These are phyloP conservation scores for Eruca vesicaria DNA, from an alignment of 441 rosid genomes.

Conservation along the genomic window DNA sequence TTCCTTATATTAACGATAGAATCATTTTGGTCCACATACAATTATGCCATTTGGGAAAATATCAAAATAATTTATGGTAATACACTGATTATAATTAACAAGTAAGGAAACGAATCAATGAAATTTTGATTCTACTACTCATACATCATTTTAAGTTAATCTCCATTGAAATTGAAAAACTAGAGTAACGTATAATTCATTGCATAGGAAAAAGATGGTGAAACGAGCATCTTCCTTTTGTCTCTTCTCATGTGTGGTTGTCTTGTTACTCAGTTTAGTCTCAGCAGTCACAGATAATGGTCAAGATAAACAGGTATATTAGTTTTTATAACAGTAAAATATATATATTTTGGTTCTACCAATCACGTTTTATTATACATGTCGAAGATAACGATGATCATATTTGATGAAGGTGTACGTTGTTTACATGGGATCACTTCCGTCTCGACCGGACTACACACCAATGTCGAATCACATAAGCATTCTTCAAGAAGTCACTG, in stretches of 20 bases:
- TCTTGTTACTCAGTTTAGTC: neutral
- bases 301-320: constrained; percentile 12
- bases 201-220: constrained; percentile 1
- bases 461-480: constrained; percentile 41
- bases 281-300: constrained; percentile 8
- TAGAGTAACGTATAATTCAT: neutral
- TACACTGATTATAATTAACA: neutral
- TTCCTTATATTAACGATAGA: no score
- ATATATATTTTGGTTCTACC: neutral
- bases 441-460: constrained; percentile 31
- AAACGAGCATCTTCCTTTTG: neutral
- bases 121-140: neutral
- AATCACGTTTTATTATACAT: neutral
- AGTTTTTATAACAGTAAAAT: neutral
- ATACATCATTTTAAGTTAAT: neutral
- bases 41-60: no score
- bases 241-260: neutral
- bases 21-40: neutral
- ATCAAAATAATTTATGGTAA: neutral
- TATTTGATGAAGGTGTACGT: constrained; percentile 41
- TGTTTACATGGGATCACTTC: constrained; percentile 64
- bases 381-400: neutral
- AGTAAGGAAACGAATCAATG: neutral
- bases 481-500: constrained; percentile 37
- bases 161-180: neutral